phyloP scores from a whole-genome alignment of 345 rosid genomes.

The Eucalyptus grandis region DNA sequence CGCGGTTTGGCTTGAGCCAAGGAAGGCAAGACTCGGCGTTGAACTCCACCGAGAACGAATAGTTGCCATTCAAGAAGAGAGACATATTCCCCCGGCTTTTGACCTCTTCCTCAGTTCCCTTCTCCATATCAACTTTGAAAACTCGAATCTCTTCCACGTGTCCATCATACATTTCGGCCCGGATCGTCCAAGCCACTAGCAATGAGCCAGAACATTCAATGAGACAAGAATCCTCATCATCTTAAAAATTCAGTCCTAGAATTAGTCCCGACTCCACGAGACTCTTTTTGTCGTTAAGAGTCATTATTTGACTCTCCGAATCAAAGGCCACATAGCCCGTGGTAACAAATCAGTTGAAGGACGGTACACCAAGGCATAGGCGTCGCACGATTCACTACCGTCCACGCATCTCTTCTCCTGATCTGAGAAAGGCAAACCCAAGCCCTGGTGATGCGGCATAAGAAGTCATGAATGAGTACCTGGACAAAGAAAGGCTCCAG shows the following conservation, averaged over 20 bases:
- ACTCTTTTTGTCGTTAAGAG: neutral
- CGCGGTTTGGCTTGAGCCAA: no score
- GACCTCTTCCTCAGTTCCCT: no score
- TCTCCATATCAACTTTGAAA: no score
- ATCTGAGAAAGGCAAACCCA: neutral
- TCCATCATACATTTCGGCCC: neutral
- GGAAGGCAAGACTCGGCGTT: no score
- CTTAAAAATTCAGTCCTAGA: neutral
- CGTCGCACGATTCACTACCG: accelerated
- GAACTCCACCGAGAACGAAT: no score
- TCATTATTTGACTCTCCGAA: neutral
- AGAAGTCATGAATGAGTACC: neutral
- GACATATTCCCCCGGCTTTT: no score
- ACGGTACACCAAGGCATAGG: neutral
- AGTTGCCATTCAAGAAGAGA: no score
- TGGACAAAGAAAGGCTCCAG: neutral
- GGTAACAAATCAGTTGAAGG: neutral
- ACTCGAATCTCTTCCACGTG: no score
- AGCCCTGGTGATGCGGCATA: neutral
- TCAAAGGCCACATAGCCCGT: neutral
- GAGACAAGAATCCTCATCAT: neutral
- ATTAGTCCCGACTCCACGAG: neutral
- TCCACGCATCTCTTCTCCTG: neutral
- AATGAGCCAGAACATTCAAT: neutral
- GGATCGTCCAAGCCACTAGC: neutral